These are phyloP conservation scores for Cryptosporidium parvum DNA, from an alignment of 169 alveolate genomes.

Conservation along the genomic window DNA sequence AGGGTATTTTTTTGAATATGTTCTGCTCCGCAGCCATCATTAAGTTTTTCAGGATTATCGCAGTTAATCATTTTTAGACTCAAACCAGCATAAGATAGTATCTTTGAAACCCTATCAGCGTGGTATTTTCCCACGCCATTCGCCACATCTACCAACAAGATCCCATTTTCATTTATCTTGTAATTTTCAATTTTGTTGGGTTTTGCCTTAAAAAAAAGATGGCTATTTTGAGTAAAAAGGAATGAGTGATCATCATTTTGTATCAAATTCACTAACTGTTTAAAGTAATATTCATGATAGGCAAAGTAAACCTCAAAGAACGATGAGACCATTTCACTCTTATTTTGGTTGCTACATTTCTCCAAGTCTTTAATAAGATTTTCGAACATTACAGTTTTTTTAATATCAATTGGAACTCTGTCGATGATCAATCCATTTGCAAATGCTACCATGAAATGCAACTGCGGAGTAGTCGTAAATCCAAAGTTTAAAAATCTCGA, in stretches of 20 bases:
- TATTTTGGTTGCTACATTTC: background rate
- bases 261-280: background rate
- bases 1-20: constrained; percentile 84
- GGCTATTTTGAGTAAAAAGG: background rate
- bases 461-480: constrained; percentile 84
- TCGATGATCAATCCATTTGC: constrained; percentile 35
- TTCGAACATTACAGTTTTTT: background rate
- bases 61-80: constrained; percentile 76
- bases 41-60: constrained; percentile 78
- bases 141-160: constrained; percentile 81
- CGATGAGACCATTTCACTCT: background rate
- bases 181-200: background rate
- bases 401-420: constrained; percentile 4
- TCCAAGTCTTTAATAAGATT: background rate
- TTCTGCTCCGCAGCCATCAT: constrained; percentile 91
- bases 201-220: background rate
- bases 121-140: constrained; percentile 86
- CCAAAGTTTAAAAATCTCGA: constrained; percentile 62
- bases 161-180: constrained; percentile 72
- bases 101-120: constrained; percentile 48
- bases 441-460: constrained; percentile 80
- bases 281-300: constrained; percentile 57
- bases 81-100: constrained; percentile 44
- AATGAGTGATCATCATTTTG: background rate
- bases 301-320: constrained; percentile 26